Base-by-base conservation (phyloP, 2,329 filamentous ascomycete genomes). In the Colletotrichum simmondsii region DNA sequence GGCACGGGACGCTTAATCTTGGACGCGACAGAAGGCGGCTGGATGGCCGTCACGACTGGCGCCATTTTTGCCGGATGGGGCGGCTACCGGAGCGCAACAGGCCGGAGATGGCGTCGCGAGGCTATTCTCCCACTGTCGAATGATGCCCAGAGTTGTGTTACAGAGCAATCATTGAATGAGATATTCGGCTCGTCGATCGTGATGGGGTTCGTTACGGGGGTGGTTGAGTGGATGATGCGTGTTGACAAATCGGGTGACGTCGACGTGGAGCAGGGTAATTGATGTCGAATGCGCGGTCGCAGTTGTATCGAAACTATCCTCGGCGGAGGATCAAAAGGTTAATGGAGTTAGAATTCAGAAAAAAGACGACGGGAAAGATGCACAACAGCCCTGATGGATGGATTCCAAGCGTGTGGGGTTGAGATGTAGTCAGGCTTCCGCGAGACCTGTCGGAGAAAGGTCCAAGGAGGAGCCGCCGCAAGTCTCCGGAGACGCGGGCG, bases 1-100 rank as follows among this genome's bases (percentile, higher is more conserved):
- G 91, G 91, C 65, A 89, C 85, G 73, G 91, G 91, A 46, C 92
- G 91, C 83, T 94, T 95, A 75, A 90, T 88, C 83, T 94, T 95
- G 76, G 80, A 81, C 76, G 82, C 78, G 77, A 81, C 83, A 79
- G 83, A 82, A 24, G 79, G 78, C 71, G 85, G 84, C 76, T 83
- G 84, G 64, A 82, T 75, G 69, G 85, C 83, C 72, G 87, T 85
- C 79, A 88, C 87, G 78, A 88, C 85, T 74, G 89, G 88, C 80
- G 88, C 88, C 89, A 91, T 91, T 76, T 79, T 71, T 70, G 71
- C 68, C 68, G 68, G 30, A 64, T 59, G 53, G 52, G 57, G 49
- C 52, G 57, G 58, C 71, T 67, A 68, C 58, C 68, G 63, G 67
- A 62, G 68, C 57, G 61, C 66, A 65, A 42, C 46, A 60, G 59